Conservation (phyloP, 2,329 filamentous ascomycete species). For the Ambrosiella cleistominuta region DNA sequence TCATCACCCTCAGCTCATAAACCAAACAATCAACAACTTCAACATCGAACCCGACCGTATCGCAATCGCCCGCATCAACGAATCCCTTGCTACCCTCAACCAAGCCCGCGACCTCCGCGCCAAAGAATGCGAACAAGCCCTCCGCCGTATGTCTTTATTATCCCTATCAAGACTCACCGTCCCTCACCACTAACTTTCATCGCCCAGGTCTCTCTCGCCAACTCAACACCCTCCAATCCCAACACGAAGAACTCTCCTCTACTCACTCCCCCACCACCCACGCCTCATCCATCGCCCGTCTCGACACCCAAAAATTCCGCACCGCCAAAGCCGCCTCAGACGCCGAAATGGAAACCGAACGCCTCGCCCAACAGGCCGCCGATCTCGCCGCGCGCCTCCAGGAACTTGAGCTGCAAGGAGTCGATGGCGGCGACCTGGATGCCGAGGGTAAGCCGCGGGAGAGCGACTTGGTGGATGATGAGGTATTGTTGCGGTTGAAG, state of each 20-base stretch:
- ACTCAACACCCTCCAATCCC: conserved; percentile 54
- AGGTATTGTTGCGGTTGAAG: conserved; percentile 59
- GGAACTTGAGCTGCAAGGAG: conserved; percentile 71
- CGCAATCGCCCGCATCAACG: conserved; percentile 65
- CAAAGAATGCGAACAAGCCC: conserved; percentile 46
- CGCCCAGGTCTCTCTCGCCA: conserved; percentile 48
- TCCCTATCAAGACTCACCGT: not conserved
- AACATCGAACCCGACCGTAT: conserved; percentile 79
- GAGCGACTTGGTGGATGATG: conserved; percentile 38
- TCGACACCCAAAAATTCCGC: conserved; percentile 88
- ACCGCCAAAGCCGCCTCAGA: conserved; percentile 83
- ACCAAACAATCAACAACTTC: conserved; percentile 86
- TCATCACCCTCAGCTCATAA: conserved; percentile 49
- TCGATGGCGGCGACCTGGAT: conserved; percentile 44
- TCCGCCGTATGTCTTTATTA: conserved; percentile 33
- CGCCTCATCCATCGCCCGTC: conserved; percentile 64
- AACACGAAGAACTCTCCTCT: conserved; percentile 58
- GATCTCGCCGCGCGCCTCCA: conserved; percentile 58
- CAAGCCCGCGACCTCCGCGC: conserved; percentile 67
- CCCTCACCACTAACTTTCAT: conserved; percentile 4
- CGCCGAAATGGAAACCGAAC: conserved; percentile 84
- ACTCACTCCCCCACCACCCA: conserved; percentile 64
- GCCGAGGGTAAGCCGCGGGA: conserved; percentile 14
- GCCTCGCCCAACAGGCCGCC: conserved; percentile 61
- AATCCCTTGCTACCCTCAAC: conserved; percentile 67